These are phyloP conservation scores for Serpula lacrymans DNA, from an alignment of 768 basidiomycete species.

Conservation along the genomic window DNA sequence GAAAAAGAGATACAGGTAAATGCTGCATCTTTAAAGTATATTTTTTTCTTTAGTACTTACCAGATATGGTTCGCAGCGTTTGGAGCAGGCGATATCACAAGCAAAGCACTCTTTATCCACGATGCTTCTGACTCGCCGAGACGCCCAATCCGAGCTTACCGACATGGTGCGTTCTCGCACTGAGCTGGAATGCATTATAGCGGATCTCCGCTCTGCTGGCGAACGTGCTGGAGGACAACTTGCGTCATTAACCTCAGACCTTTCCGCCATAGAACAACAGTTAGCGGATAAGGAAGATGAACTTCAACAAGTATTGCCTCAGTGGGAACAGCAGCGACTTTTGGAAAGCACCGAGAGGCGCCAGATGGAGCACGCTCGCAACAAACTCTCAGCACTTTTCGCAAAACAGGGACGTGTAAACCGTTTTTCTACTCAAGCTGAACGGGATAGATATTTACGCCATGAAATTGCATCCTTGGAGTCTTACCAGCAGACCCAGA, in stretches of 20 bases:
- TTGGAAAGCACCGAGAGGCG: slow-evolving; percentile 55
- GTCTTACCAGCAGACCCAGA: slow-evolving; percentile 55
- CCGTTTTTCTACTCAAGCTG: slow-evolving; percentile 78
- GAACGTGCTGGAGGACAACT: slow-evolving; percentile 63
- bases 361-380: slow-evolving; percentile 70
- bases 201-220: slow-evolving; percentile 68
- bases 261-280: slow-evolving; percentile 54
- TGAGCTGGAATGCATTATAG: slow-evolving; percentile 79
- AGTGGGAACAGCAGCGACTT: slow-evolving; percentile 60
- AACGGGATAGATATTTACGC: slow-evolving; percentile 81
- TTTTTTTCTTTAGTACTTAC: neutral
- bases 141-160: slow-evolving; percentile 78
- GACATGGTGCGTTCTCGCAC: slow-evolving; percentile 84
- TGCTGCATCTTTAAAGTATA: neutral
- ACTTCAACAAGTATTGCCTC: slow-evolving; percentile 62
- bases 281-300: slow-evolving; percentile 61
- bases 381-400: slow-evolving; percentile 70
- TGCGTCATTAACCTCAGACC: slow-evolving; percentile 60
- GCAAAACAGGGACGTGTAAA: slow-evolving; percentile 88
- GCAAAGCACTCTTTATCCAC: slow-evolving; percentile 71
- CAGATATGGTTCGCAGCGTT: slow-evolving; percentile 41
- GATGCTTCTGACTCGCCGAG: slow-evolving; percentile 62
- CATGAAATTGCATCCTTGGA: slow-evolving; percentile 74
- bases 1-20: slow-evolving; percentile 84
- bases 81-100: slow-evolving; percentile 71